These are phyloP conservation scores for Hippophae tibetana DNA, from an alignment of 306 rosid species.

Conservation along the genomic window DNA sequence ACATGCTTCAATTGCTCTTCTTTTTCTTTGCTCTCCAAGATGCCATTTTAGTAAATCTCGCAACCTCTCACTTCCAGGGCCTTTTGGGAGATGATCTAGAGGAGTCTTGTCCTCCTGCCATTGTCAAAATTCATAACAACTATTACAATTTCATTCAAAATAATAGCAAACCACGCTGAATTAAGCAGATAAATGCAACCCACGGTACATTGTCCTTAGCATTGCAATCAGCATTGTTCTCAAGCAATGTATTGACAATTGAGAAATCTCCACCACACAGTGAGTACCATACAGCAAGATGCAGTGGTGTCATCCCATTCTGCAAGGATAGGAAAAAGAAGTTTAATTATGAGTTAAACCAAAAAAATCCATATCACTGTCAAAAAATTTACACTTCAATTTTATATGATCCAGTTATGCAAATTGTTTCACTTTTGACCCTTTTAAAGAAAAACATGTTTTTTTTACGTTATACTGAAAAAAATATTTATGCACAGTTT, in stretches of 20 bases:
- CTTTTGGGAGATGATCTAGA: constrained; percentile 65
- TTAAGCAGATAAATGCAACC: constrained; percentile 7
- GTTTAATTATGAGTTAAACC: constrained; percentile 13
- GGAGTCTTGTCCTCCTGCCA: constrained; percentile 94
- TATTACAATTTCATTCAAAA: constrained; percentile 1
- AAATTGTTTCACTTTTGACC: no score
- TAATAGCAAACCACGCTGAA: constrained; percentile 10
- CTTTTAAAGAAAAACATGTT: no score
- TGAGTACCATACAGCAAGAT: constrained; percentile 94
- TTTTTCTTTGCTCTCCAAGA: constrained; percentile 74
- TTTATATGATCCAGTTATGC: no score
- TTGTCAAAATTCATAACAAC: constrained; percentile 20
- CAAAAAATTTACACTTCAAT: background rate
- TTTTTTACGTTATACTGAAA: no score
- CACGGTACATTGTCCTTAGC: constrained; percentile 64
- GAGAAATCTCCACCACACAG: constrained; percentile 63
- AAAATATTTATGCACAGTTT: no score
- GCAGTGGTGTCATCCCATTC: constrained; percentile 98
- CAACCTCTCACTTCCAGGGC: constrained; percentile 65
- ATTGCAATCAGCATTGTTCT: constrained; percentile 72
- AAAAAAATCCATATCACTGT: constrained; percentile 5
- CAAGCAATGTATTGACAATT: constrained; percentile 63
- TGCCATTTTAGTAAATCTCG: constrained; percentile 47
- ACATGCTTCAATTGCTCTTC: constrained; percentile 78
- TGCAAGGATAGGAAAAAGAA: constrained; percentile 32